These are phyloP conservation scores for Ganoderma leucocontextum DNA, from an alignment of 1,284 basidiomycete species.

Conservation along the genomic window DNA sequence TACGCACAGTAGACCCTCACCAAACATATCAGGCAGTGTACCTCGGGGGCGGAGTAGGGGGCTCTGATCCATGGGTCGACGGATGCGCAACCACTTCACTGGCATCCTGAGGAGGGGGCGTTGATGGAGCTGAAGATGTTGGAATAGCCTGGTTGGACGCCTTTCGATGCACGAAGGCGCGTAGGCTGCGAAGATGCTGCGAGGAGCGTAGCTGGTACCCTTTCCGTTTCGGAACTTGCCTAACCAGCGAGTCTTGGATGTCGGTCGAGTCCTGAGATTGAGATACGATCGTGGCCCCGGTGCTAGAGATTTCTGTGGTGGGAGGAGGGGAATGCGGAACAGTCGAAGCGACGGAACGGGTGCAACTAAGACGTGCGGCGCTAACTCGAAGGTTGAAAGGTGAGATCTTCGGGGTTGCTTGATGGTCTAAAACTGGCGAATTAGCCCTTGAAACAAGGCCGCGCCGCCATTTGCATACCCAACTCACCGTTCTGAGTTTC, in stretches of 20 bases:
- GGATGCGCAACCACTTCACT: background rate
- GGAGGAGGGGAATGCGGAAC: background rate
- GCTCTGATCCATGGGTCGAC: background rate
- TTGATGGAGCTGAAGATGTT: background rate
- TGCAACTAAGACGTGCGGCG: background rate
- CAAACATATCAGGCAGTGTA: background rate
- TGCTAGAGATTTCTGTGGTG: background rate
- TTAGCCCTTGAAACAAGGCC: background rate
- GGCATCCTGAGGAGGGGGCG: background rate
- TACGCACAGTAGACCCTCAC: background rate
- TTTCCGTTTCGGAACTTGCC: background rate
- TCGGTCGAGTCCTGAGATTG: background rate
- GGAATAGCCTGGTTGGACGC: background rate
- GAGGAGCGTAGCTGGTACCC: background rate
- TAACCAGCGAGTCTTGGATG: background rate
- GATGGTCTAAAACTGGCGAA: background rate
- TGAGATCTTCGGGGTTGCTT: background rate
- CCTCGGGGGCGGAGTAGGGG: background rate
- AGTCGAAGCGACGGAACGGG: background rate
- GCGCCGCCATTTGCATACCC: background rate
- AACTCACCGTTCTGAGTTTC: conserved; percentile 11
- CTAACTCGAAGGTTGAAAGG: background rate
- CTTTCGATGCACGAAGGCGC: background rate
- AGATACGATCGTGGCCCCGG: background rate
- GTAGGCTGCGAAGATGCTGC: background rate